Base-by-base conservation (phyloP, 2,329 filamentous ascomycete species). In the Mycogone perniciosa region DNA sequence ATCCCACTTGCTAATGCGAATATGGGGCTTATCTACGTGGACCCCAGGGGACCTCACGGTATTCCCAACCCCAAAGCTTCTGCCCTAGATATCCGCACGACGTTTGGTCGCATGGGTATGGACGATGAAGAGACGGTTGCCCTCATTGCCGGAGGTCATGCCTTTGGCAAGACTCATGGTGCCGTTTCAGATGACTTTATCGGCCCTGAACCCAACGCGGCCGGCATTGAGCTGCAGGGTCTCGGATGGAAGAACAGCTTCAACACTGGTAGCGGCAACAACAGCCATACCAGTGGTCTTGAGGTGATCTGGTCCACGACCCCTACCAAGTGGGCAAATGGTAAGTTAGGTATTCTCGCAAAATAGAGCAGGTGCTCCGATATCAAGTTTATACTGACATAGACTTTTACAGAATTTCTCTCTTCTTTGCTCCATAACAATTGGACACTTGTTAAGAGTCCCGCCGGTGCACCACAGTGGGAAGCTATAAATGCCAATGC, bases 1-100 rank as follows among this genome's bases (percentile, higher is more conserved):
- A 69, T 76, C 60, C 85, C 86, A 3, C 67, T 89, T 11, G 85
- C 74, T 6, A 81, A 85, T 41, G 75, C 82, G 29, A 56, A 61
- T 70, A 86, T 88, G 82, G 86, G 86, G 64, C 71, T 90, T 60
- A 89, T 90, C 67, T 90, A 90, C 65, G 86, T 89, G 54, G 89
- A 90, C 72, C 86, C 86, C 4, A 83, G 89, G 67, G 86, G 86
- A 7, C 86, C 86, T 31, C 82, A 89, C 58, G 85, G 81, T 53
- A 77, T 77, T 51, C 84, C 85, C 4, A 85, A 89, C 62, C 83
- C 85, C 20, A 67, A 82, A 40, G 82, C 82, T 9, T 77, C 86
- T 2, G 86, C 81, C 35, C 69, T 76, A 53, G 86, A 90, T 61
- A 90, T 89, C 64, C 85, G 85, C 56, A 77, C 75, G 51, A 88